Percentiles rank a stretch among this genome's conserved stretches.
These are phyloP conservation scores for Penicillium mononematosum DNA, from an alignment of 495 filamentous ascomycete genomes.

Conservation along the genomic window DNA sequence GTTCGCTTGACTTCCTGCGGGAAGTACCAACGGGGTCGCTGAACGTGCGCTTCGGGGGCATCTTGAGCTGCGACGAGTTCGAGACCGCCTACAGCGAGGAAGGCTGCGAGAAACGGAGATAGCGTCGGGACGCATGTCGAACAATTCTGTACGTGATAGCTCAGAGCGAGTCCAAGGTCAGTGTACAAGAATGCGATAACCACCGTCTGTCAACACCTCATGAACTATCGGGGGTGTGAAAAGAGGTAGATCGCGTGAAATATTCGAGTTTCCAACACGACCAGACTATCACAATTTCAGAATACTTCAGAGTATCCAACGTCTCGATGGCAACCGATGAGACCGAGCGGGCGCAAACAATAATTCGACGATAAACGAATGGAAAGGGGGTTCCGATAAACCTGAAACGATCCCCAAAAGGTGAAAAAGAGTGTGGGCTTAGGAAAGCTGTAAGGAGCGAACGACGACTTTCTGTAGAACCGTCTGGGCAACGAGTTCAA, in stretches of 20 bases:
- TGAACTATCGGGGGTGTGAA: slow-evolving; percentile 7
- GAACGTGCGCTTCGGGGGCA: slow-evolving; percentile 35
- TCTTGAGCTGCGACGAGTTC: slow-evolving; percentile 35
- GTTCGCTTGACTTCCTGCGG: slow-evolving; percentile 48
- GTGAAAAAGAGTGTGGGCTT: slow-evolving; percentile 32
- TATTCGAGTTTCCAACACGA: slow-evolving; percentile 5
- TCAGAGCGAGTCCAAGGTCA: slow-evolving; percentile 12
- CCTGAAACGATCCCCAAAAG: slow-evolving; percentile 29
- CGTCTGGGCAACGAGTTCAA: slow-evolving; percentile 24
- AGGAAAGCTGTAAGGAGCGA: slow-evolving; percentile 43
- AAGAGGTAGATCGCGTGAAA: not conserved
- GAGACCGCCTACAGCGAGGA: slow-evolving; percentile 38
- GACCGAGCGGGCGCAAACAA: slow-evolving; percentile 17
- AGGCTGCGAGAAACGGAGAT: slow-evolving; percentile 32
- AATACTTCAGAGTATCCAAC: slow-evolving; percentile 7
- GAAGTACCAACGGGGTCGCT: slow-evolving; percentile 48
- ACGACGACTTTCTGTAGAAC: slow-evolving; percentile 30
- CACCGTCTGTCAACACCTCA: slow-evolving; percentile 30
- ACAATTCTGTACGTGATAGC: slow-evolving; percentile 8
- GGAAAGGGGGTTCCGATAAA: slow-evolving; percentile 36
- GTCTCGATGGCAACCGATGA: slow-evolving; percentile 35
- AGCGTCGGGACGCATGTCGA: slow-evolving; percentile 33
- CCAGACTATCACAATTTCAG: not conserved
- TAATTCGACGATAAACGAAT: slow-evolving; percentile 37
- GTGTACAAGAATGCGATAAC: slow-evolving; percentile 26